Percentiles rank a stretch among this genome's conserved stretches.
These are phyloP conservation scores for Flaveria bidentis DNA, from an alignment of 129 eudicot genomes.

Conservation along the genomic window DNA sequence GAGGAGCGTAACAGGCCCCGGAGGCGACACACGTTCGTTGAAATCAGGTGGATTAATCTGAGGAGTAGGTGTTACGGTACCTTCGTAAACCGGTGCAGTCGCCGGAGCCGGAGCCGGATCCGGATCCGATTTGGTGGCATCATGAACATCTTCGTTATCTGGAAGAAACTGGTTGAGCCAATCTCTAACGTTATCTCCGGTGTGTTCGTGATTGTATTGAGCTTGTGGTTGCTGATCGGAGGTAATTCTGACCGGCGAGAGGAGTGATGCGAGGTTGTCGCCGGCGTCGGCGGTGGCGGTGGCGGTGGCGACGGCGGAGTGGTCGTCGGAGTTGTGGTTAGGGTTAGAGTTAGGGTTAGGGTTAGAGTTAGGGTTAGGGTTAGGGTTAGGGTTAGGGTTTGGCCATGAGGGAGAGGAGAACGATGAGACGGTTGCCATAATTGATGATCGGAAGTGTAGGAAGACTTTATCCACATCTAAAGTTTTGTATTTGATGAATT, in stretches of 20 bases:
- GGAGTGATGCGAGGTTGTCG: constrained; percentile 25
- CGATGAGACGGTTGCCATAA: constrained; percentile 66
- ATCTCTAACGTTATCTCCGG: constrained; percentile 17
- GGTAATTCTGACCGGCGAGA: constrained; percentile 16
- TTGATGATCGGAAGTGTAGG: constrained; percentile 12
- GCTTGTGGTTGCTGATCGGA: constrained; percentile 26
- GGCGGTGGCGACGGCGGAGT: constrained; percentile 3
- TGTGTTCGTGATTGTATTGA: constrained; percentile 24
- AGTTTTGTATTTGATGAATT: constrained; percentile 8
- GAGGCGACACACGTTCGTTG: constrained; percentile 12
- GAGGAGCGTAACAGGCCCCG: constrained; percentile 42
- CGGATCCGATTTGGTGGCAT: background rate
- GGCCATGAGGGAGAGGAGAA: constrained; percentile 48
- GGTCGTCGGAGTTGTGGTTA: constrained; percentile 27
- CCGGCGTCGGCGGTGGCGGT: background rate
- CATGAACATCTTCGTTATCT: constrained; percentile 6
- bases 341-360: constrained; percentile 16
- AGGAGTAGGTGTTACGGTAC: constrained; percentile 5
- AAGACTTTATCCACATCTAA: constrained; percentile 30
- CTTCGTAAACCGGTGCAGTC: constrained; percentile 23
- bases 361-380: constrained; percentile 39
- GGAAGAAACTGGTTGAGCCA: constrained; percentile 38
- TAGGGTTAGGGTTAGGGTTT: constrained; percentile 51
- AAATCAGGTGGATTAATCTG: background rate
- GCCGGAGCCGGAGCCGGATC: constrained; percentile 27